Evolutionary conservation across 495 filamentous ascomycete genomes (phyloP), one percentile per base, ranked within the genome.

Genomic region (Glonium stellatum): DNA sequence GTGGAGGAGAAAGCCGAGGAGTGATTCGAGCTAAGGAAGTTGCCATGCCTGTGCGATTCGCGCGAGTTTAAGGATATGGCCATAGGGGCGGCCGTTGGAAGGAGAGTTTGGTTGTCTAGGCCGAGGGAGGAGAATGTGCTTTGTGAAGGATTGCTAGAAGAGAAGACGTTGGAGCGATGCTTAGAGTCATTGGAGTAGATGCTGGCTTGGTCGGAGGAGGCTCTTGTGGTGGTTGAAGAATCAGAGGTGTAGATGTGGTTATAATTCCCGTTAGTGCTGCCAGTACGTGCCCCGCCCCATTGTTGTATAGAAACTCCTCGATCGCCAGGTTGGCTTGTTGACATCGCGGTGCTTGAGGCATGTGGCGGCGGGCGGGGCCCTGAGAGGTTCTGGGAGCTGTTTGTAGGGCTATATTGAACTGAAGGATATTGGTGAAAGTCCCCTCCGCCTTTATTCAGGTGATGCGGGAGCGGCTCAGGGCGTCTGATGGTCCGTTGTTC

Each of bases 401-500:
- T 78, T 31, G 72, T 72, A 21, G 77, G 76, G 73, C 67, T 15
- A 84, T 78, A 57, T 87, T 82, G 75, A 87, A 85, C 2, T 19
- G 79, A 80, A 8, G 91, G 90, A 73, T 96, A 96, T 67, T 96
- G 92, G 72, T 97, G 90, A 68, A 83, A 97, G 68, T 97, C 92
- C 49, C 78, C 79, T 21, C 81, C 83, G 54, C 79, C 77, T 72
- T 88, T 90, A 70, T 87, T 91, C 37, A 95, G 72, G 67, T 92
- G 87, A 73, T 90, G 87, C 15, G 91, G 88, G 48, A 86, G 79
- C 44, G 86, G 88, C 49, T 93, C 88, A 67, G 82, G 83, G 59
- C 84, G 80, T 31, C 74, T 58, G 25, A 80, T 76, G 60, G 80
- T 80, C 53, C 55, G n/a, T 59, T 87, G 79, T 37, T 91, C 88